These are phyloP conservation scores for Hordeum pubiflorum DNA, from an alignment of 202 grass and related monocot genomes.

Conservation along the genomic window DNA sequence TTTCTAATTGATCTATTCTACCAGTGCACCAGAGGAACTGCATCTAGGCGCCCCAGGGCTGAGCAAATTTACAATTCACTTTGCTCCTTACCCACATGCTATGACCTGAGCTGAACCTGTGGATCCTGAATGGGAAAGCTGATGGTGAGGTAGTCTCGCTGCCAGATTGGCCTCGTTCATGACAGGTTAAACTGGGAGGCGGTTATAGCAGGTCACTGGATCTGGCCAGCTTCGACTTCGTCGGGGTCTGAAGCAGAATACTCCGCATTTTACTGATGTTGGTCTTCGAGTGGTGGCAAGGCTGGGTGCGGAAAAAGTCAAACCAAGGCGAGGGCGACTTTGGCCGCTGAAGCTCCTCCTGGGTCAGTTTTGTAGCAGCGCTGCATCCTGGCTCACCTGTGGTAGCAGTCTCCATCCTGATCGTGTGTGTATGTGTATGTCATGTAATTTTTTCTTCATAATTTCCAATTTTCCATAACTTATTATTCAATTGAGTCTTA, in stretches of 20 bases:
- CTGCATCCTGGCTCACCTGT: neutral
- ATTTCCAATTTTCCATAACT: neutral
- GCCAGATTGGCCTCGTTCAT: neutral
- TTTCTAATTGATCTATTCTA: slow-evolving; percentile 76
- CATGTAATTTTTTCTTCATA: slow-evolving; percentile 1
- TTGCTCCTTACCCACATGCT: slow-evolving; percentile 46
- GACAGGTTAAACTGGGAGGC: neutral
- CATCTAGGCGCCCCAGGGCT: slow-evolving; percentile 57
- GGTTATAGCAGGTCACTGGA: neutral
- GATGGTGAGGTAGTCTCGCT: neutral
- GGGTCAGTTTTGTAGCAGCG: slow-evolving; percentile 20
- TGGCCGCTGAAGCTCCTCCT: neutral
- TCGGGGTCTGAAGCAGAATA: neutral
- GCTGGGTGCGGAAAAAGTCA: neutral
- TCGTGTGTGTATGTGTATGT: slow-evolving; percentile 23
- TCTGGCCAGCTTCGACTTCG: neutral
- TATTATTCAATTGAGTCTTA: neutral
- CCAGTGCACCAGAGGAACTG: slow-evolving; percentile 67
- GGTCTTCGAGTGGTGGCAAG: neutral
- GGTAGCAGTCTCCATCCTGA: slow-evolving; percentile 4
- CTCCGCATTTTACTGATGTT: neutral
- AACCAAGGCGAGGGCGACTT: neutral
- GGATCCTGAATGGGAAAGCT: neutral
- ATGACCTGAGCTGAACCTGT: slow-evolving; percentile 33
- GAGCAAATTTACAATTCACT: slow-evolving; percentile 61